Base-by-base conservation (phyloP, 495 filamentous ascomycete species). In the Pseudotulostoma volvatum region DNA sequence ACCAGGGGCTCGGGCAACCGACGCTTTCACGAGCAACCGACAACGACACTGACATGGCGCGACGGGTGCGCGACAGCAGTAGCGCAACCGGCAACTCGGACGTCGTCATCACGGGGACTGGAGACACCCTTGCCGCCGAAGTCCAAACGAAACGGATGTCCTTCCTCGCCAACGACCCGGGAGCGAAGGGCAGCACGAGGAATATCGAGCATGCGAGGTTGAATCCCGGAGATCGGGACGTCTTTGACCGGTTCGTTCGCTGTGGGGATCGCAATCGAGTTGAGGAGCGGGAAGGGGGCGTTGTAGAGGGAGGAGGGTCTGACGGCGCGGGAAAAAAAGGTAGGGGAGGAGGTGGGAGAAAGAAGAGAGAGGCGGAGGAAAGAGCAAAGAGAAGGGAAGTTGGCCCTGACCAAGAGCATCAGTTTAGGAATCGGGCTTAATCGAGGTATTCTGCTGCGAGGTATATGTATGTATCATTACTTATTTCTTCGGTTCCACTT, bases 41-140 rank as follows among this genome's bases (percentile, higher is more conserved):
- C 43, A 75, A 76, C 38, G 52, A 57, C 13, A 64, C 52, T 17
- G 67, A 73, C 36, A 55, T 74, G 40, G 66, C 71, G 3, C 61
- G 68, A 8, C 54, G 58, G n/a, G 52, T 52, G n/a, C 44, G 47
- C 3, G 69, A 75, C 42, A n/a, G n/a, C n/a, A n/a, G n/a, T n/a
- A n/a, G n/a, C n/a, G n/a, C n/a, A n/a, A 50, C 53, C 21, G 70
- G 64, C 3, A 40, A 56, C 11, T 58, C 53, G 2, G 63, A 60
- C 2, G 70, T 73, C 33, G 62, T 71, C 1, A 44, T 70, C 7
- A 69, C 62, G 0, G 72, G 67, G 2, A 71, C 62, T 7, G 71
- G 70, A 0, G 56, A 73, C 40, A 47, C 55, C 4, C 41, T 73
- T 31, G 60, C 63, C 0, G 55, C 58, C 1, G 49, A 53, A 18